A percentile compares a stretch with the other conserved stretches of the same genome.
Evolutionary conservation across 2,329 filamentous ascomycete genomes (phyloP).

Genomic region (Arthrobotrys pseudoclavata): DNA sequence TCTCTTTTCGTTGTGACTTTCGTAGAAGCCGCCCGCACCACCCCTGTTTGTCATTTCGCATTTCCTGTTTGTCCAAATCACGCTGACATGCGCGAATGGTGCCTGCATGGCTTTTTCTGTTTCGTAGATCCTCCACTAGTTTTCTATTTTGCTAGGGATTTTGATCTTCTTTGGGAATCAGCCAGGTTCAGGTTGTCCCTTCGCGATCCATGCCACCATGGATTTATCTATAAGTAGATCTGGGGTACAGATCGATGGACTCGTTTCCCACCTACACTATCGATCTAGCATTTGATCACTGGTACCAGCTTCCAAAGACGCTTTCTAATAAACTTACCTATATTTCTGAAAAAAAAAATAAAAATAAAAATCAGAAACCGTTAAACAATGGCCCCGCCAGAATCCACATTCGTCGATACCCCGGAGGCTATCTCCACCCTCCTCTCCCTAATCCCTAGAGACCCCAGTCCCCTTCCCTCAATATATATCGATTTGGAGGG

Average conservation of each 20-base stretch:
- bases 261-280: not conserved
- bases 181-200: no score
- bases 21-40: no score
- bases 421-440: not conserved
- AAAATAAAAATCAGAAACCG: no score
- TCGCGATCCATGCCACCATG: not conserved
- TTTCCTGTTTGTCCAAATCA: not conserved
- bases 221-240: constrained; percentile 3
- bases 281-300: not conserved
- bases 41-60: not conserved
- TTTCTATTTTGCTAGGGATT: not conserved
- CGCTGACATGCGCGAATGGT: not conserved
- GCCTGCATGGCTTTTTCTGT: not conserved
- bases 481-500: constrained; percentile 26
- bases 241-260: not conserved
- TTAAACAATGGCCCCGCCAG: constrained; percentile 1
- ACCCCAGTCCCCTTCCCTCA: not conserved
- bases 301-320: not conserved
- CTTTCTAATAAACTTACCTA: no score
- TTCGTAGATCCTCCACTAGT: constrained; percentile 14
- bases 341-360: not conserved
- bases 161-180: not conserved
- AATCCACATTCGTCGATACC: constrained; percentile 2
- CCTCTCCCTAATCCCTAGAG: not conserved
- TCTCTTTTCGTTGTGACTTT: no score